Evolutionary conservation across 805 yeast genomes (phyloP), one percentile per base, ranked within the genome.

Genomic region (Starmerella roubikii): DNA sequence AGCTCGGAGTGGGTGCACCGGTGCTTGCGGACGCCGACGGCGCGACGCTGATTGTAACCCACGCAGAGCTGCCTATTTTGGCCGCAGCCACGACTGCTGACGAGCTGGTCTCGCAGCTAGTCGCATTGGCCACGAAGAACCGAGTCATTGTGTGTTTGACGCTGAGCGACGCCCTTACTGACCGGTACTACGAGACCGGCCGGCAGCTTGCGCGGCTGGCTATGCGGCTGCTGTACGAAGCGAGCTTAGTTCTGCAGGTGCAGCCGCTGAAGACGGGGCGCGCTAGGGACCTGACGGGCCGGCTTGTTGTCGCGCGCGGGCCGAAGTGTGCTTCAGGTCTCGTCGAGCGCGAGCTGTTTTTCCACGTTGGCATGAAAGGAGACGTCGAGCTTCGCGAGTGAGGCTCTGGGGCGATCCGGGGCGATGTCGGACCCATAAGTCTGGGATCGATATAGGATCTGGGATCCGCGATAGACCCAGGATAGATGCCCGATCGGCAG

Each of bases 281-380:
- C 49, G 93, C 94, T 0, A 72, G 70, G 32, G 94, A 84, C 54
- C 70, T 81, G 2, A 78, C 93, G 0, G 94, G 94, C 1, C 65
- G 76, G 3, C 53, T 84, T 30, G 64, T 71, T 0, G 65, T 84
- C 0, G 58, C 76, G 0, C 61, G 60, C 35, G 94, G 94, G 0
- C 62, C 74, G 7, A 32, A 27, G 11, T 17, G 21, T 3, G n/a
- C 30, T 4, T 18, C 22, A 11, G 17, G 31, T 10, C 12, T 20
- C 18, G 48, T 39, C 10, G 43, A 32, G 31, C 36, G 44, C 17
- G 48, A 42, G 17, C 25, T 42, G 22, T 37, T 42, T 33, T 47
- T 39, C 36, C 30, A 24, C 18, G 40, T 47, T 9, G 37, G 34
- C 18, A 19, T 31, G 18, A 32, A 33, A 13, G 36, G 44, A 15